Base-by-base conservation (phyloP, 1,284 basidiomycete species). In the Pascua sp. region DNA sequence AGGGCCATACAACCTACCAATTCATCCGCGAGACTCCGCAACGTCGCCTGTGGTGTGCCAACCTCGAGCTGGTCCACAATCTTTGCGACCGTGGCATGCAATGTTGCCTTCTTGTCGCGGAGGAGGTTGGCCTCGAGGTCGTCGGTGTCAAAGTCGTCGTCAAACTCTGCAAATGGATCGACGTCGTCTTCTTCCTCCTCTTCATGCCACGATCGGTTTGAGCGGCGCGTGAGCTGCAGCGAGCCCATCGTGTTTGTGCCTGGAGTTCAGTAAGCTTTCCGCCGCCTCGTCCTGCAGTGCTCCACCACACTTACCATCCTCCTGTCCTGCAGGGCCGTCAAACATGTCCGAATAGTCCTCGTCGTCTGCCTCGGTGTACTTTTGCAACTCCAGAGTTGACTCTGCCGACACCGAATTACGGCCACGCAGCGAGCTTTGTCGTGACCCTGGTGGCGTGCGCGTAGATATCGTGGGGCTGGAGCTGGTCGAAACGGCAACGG, bases 151-250 rank as follows among this genome's bases (percentile, higher is more conserved):
- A 88, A 72, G 42, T 74, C 90, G 80, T 92, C 91, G 65, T 95
- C 91, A 61, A 95, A 91, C 87, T 94, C 91, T 0, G 93, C 91
- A 68, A 97, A 97, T 1, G 93, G 92, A 80, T 96, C 93, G 56
- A 90, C 88, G 48, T 91, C 91, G 59, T 93, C 90, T 59, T 93
- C 91, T 47, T 91, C 90, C 59, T 94, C 91, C 5, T 85, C 84
- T 38, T 89, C 84, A 36, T 87, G 87, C 90, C 90, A 94, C 18
- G 90, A 91, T 73, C 85, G 87, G 71, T 88, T 91, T 18, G 91
- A 91, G 44, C 93, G 75, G 53, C 88, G 79, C 1, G 90, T 91
- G 54, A 97, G 81, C 69, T 91, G 66, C 13, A 72, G 60, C 0
- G 66, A 66, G 17, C 60, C 53, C 18, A 65, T 56, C 8, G 65